Conservation (phyloP, 176 grass and related monocot species). For the Carex littledalei region DNA sequence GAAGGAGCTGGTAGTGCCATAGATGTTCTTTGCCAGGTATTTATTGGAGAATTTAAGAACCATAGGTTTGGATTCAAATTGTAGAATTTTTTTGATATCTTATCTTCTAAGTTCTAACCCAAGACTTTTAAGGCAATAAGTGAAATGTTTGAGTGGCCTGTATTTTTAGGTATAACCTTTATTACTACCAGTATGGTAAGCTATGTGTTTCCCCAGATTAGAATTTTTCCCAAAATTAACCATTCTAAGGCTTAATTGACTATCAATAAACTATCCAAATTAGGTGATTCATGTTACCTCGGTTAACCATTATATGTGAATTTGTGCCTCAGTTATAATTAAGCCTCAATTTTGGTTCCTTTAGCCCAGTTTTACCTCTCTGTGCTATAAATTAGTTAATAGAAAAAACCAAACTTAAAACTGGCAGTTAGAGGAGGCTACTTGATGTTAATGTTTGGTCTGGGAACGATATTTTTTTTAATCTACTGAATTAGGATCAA, state of each 20-base stretch:
- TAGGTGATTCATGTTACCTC: neutral
- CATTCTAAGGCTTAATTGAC: neutral
- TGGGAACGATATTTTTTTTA: neutral
- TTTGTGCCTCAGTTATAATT: neutral
- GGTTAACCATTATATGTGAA: neutral
- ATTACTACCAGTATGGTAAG: neutral
- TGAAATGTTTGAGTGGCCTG: neutral
- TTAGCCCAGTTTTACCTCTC: neutral
- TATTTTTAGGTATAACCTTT: neutral
- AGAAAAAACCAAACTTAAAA: neutral
- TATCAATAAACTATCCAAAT: neutral
- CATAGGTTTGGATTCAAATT: too few species aligned
- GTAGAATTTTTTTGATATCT: neutral
- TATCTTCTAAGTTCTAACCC: neutral
- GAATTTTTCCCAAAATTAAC: neutral
- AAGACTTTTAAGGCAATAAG: neutral
- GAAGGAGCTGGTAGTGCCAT: slow-evolving; percentile 67
- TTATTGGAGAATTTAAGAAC: neutral
- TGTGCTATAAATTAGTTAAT: neutral
- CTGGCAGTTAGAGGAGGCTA: neutral
- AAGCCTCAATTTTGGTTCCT: neutral
- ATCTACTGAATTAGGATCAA: neutral
- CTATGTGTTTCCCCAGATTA: neutral
- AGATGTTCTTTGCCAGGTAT: slow-evolving; percentile 96
- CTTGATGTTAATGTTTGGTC: neutral